These are phyloP conservation scores for Leishmania mexicana DNA, from an alignment of 208 protist species.

Conservation along the genomic window DNA sequence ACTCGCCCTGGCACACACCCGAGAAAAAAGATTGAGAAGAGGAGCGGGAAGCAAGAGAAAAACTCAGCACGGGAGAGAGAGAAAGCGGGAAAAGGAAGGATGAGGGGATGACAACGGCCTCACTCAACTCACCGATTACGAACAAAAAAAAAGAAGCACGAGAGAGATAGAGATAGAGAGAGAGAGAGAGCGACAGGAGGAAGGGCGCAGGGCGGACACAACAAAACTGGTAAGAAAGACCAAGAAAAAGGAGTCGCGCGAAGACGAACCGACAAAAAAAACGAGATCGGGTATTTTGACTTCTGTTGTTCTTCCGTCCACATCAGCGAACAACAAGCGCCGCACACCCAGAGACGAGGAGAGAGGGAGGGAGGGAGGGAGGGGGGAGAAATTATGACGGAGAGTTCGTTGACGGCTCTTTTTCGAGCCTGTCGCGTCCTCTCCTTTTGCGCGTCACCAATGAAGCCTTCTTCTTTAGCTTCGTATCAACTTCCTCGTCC, in stretches of 20 bases:
- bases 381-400: background rate
- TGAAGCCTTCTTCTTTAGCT: background rate
- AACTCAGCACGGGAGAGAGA: constrained; percentile 2
- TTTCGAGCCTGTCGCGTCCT: background rate
- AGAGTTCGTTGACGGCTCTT: background rate
- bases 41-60: background rate
- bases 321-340: background rate
- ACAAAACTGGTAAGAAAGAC: background rate
- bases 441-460: background rate
- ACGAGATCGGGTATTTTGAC: background rate
- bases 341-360: background rate
- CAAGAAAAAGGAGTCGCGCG: background rate
- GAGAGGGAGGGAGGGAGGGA: background rate
- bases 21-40: background rate
- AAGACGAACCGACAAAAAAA: background rate
- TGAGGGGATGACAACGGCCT: background rate
- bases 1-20: background rate
- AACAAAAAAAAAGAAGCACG: constrained; percentile 7
- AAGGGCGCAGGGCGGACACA: background rate
- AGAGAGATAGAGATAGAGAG: background rate
- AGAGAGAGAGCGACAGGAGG: no score
- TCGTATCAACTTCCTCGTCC: background rate
- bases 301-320: background rate
- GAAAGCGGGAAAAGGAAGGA: background rate
- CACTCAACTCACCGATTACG: background rate